Evolutionary conservation across 495 filamentous ascomycete species (phyloP).

Genomic region (Neurospora sp.): DNA sequence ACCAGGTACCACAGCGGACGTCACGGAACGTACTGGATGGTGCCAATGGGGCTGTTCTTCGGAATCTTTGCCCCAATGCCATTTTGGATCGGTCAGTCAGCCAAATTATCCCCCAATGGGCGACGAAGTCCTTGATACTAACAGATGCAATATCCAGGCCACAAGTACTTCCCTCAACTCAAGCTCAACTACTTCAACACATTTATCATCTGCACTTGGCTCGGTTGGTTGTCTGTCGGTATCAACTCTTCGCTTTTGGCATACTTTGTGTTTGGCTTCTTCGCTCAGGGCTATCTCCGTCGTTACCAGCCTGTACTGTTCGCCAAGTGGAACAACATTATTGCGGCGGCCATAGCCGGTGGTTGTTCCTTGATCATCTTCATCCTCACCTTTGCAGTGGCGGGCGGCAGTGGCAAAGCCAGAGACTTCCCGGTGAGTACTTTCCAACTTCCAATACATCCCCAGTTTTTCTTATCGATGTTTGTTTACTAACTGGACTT

Average conservation of each 20-base stretch:
- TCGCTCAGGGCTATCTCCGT: constrained; percentile 41
- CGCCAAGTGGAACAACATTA: constrained; percentile 46
- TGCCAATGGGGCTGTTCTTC: constrained; percentile 1
- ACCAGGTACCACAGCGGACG: neutral
- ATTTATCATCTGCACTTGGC: constrained; percentile 31
- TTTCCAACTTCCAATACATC: neutral
- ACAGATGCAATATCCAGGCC: constrained; percentile 22
- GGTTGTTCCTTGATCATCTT: constrained; percentile 43
- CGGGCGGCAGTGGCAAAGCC: constrained; percentile 31
- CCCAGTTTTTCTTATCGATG: neutral
- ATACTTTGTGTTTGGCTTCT: constrained; percentile 28
- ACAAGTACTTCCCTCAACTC: constrained; percentile 11
- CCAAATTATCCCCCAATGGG: constrained; percentile 22
- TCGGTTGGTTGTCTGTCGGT: constrained; percentile 35
- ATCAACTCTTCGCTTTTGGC: constrained; percentile 30
- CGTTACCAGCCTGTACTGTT: constrained; percentile 36
- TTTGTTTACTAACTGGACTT: neutral
- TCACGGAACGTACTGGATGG: constrained; percentile 5
- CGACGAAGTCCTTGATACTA: constrained; percentile 17
- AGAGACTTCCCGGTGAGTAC: constrained; percentile 22
- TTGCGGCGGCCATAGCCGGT: constrained; percentile 44
- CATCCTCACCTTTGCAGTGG: constrained; percentile 47
- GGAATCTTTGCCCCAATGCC: constrained; percentile 1
- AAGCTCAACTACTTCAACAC: constrained; percentile 26
- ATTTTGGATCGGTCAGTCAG: constrained; percentile 34